Base-by-base conservation (phyloP, 2,329 filamentous ascomycete species). In the Chrysoporthe puriensis region DNA sequence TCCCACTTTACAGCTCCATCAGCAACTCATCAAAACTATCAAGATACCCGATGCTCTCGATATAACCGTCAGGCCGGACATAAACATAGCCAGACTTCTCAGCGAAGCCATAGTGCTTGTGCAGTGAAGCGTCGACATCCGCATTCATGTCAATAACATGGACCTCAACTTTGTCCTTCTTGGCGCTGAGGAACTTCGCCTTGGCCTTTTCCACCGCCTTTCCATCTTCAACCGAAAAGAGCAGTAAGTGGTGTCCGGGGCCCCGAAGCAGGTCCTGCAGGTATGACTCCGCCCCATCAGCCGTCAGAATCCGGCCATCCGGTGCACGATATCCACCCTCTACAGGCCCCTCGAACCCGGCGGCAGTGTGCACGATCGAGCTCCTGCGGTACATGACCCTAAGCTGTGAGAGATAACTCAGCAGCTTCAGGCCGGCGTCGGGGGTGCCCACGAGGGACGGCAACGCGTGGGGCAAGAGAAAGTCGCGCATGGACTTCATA, bases 251-350 rank as follows among this genome's bases (percentile, higher is more conserved):
- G 67, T 78, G 72, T 8, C 60, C 62, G 4, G 68, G 64, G 2
- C 76, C 75, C 1, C 64, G 72, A 42, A 71, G 75, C 6, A 79
- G 56, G 18, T 67, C 70, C 48, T 76, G 72, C 14, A 80, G 36
- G n/a, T 68, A 73, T 44, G 62, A 69, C 62, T 71, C 69, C 16
- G 65, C 64, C 11, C 62, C 68, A 32, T 67, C 71, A 0, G 48
- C 63, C 13, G 54, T 68, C 56, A 50, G 34, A 1, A 80, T 40
- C 61, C 69, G 71, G 4, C 79, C 79, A 66, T 84, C 80, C 0
- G 79, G 79, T 4, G 82, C 75, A 16, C 85, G 79, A 71, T 85
- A 81, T 1, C 84, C 84, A 43, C 83, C 82, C 56, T 77, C 76
- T 2, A 86, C 70, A 0, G 71, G 72, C 0, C 81, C 80, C 1